Conservation (phyloP, 2,329 filamentous ascomycete genomes). For the Monosporascus sp. region DNA sequence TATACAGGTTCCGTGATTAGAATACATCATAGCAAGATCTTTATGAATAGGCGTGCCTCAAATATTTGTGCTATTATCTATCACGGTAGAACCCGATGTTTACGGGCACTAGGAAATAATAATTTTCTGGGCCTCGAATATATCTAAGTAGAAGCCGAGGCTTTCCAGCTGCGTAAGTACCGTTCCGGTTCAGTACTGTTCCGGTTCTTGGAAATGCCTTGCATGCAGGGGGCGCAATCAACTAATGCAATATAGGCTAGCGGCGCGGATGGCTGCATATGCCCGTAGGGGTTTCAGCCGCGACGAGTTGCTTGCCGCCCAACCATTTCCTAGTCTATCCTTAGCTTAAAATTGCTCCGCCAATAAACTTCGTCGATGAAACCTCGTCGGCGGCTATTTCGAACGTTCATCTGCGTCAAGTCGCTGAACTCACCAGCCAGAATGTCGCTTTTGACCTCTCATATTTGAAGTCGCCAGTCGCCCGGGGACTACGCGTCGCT, state of each 20-base stretch:
- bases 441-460: constrained; percentile 18
- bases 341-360: constrained; percentile 13
- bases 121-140: too few species aligned
- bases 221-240: not conserved
- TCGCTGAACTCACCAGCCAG: constrained; percentile 19
- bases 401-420: constrained; percentile 22
- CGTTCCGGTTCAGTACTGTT: not conserved
- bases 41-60: too few species aligned
- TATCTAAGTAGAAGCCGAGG: too few species aligned
- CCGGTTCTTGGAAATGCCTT: not conserved
- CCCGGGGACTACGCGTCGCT: constrained; percentile 1
- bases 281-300: constrained; percentile 20
- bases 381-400: constrained; percentile 24
- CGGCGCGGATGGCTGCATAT: constrained; percentile 1
- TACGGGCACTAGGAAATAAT: too few species aligned
- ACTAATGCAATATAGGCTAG: not conserved
- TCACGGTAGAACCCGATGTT: too few species aligned
- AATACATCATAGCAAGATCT: too few species aligned
- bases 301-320: constrained; percentile 21
- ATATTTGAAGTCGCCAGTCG: constrained; percentile 17
- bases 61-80: too few species aligned
- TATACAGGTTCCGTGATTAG: too few species aligned
- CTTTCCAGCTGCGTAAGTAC: not conserved
- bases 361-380: constrained; percentile 15
- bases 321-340: constrained; percentile 15